These are phyloP conservation scores for Yamadazyma aaseri DNA, from an alignment of 1,139 yeast genomes.

Conservation along the genomic window DNA sequence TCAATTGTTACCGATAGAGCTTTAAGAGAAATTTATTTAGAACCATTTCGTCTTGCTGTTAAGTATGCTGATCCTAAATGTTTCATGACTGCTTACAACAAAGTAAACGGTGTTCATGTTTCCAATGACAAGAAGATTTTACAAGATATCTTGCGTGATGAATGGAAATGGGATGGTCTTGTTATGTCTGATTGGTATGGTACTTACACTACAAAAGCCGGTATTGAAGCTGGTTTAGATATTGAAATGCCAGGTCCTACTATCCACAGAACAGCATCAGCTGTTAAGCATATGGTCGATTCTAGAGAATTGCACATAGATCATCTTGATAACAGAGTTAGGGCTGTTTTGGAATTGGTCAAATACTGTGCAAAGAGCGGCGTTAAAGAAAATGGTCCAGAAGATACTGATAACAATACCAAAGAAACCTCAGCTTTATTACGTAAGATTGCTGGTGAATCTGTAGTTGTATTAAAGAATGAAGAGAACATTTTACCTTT, in stretches of 20 bases:
- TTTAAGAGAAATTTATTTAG: conserved; percentile 57
- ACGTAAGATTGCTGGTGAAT: conserved; percentile 49
- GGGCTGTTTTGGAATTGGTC: conserved; percentile 46
- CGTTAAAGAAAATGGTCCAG: conserved; percentile 36
- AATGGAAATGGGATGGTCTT: conserved; percentile 47
- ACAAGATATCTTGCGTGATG: conserved; percentile 36
- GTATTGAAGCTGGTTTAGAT: conserved; percentile 54
- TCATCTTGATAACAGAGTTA: conserved; percentile 44
- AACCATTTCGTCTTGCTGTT: conserved; percentile 61
- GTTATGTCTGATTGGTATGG: conserved; percentile 68
- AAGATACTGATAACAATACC: conserved; percentile 31
- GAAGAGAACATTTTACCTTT: conserved; percentile 45
- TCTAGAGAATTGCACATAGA: conserved; percentile 31
- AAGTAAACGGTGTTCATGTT: conserved; percentile 55
- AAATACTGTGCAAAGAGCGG: conserved; percentile 35
- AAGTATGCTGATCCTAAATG: conserved; percentile 35
- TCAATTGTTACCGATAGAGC: conserved; percentile 55
- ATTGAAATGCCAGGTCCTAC: conserved; percentile 68
- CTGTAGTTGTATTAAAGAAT: conserved; percentile 54
- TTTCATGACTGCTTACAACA: conserved; percentile 61
- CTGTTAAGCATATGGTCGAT: conserved; percentile 30
- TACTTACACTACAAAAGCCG: conserved; percentile 43
- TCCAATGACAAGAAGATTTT: conserved; percentile 46
- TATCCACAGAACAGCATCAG: conserved; percentile 37
- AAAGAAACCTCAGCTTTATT: conserved; percentile 42